Evolutionary conservation across 495 filamentous ascomycete species (phyloP).

Genomic region (Talaromyces trachyspermus): DNA sequence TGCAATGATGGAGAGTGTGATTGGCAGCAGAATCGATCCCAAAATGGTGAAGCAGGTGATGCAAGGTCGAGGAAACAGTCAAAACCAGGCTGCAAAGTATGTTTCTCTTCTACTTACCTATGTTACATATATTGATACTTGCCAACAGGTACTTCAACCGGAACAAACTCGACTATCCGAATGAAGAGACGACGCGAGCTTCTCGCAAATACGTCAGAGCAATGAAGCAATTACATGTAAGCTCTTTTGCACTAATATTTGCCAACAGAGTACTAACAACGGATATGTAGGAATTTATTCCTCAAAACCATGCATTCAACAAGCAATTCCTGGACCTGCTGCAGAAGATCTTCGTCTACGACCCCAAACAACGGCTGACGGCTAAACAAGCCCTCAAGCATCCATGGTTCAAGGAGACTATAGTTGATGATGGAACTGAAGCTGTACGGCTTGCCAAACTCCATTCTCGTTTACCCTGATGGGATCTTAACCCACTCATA

Average conservation of each 20-base stretch:
- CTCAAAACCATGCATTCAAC: constrained; percentile 69
- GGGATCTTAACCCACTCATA: constrained; percentile 1
- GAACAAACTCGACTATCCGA: constrained; percentile 79
- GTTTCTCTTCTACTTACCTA: constrained; percentile 19
- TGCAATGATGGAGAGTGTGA: constrained; percentile 98
- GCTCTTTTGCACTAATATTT: constrained; percentile 19
- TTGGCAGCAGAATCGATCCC: constrained; percentile 63
- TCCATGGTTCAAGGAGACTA: constrained; percentile 84
- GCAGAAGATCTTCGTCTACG: constrained; percentile 88
- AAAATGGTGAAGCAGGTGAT: constrained; percentile 69
- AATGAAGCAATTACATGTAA: constrained; percentile 83
- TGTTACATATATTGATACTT: constrained; percentile 9
- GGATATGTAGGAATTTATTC: constrained; percentile 72
- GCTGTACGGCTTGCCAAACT: constrained; percentile 58
- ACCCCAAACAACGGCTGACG: constrained; percentile 82
- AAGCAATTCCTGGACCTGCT: constrained; percentile 81
- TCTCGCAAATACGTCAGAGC: constrained; percentile 89
- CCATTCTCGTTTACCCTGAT: constrained; percentile 4
- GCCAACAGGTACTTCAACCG: constrained; percentile 72
- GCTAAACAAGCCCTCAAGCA: constrained; percentile 88
- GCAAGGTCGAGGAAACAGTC: constrained; percentile 54
- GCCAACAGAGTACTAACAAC: background rate
- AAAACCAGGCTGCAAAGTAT: constrained; percentile 77
- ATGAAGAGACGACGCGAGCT: constrained; percentile 75
- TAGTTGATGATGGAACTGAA: constrained; percentile 90